A percentile compares a stretch with the other conserved stretches of the same genome.
Evolutionary conservation across 805 yeast species (phyloP).

Genomic region (Candida ovalis): DNA sequence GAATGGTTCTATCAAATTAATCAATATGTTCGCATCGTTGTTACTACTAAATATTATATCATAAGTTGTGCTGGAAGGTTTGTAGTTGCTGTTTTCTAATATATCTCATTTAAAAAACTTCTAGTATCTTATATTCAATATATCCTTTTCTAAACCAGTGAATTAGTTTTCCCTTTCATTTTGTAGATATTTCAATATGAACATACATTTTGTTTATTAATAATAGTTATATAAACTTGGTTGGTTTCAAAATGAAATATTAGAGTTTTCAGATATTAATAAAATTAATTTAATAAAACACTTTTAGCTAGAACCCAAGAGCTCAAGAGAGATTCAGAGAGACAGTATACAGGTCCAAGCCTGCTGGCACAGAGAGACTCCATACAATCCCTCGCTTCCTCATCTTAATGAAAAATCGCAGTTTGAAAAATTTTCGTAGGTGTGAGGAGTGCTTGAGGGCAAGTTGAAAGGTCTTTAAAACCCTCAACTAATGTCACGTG

Average conservation of each 20-base stretch:
- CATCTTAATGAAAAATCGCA: background rate
- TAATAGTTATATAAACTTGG: slow-evolving; percentile 7
- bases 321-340: background rate
- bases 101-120: too few species aligned
- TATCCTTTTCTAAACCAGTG: background rate
- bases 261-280: background rate
- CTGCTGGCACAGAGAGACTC: background rate
- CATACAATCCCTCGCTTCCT: background rate
- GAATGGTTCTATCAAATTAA: too few species aligned
- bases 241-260: background rate
- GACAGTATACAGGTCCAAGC: background rate
- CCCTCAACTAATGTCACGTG: background rate
- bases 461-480: too few species aligned
- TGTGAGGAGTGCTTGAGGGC: background rate
- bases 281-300: background rate
- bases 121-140: too few species aligned
- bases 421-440: slow-evolving; percentile 1
- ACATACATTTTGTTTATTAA: slow-evolving; percentile 13
- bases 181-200: background rate
- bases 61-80: too few species aligned
- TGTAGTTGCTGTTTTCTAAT: too few species aligned
- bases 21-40: too few species aligned
- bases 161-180: background rate
- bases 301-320: background rate
- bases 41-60: too few species aligned